Evolutionary conservation across 352 stramenopile species (phyloP).

Genomic region (Phytophthora brassicae): DNA sequence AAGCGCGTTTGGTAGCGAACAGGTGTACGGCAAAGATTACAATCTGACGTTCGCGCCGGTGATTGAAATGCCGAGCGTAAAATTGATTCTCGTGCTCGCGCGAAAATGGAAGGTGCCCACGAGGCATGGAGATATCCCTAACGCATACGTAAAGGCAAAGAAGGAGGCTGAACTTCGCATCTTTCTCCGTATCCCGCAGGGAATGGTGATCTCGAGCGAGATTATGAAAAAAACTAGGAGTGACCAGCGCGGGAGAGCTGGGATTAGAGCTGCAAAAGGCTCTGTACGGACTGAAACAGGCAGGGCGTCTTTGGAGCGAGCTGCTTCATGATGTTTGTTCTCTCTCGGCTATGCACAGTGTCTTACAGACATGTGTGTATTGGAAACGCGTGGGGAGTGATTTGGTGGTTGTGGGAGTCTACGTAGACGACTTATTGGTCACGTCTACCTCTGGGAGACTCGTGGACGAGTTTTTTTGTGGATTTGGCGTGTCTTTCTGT

Average conservation of each 20-base stretch:
- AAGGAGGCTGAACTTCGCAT: constrained; percentile 25
- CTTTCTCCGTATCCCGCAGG: constrained; percentile 19
- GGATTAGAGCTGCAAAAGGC: neutral
- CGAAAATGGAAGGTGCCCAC: constrained; percentile 10
- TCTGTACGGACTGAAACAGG: neutral
- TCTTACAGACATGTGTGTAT: neutral
- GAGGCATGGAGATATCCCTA: constrained; percentile 26
- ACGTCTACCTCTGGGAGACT: neutral
- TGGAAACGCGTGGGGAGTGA: neutral
- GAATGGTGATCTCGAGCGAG: neutral
- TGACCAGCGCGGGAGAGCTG: neutral
- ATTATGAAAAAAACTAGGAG: neutral
- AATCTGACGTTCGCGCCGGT: constrained; percentile 23
- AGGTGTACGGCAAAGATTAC: constrained; percentile 23
- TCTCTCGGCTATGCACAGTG: neutral
- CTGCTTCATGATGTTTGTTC: neutral
- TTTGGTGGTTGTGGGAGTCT: neutral
- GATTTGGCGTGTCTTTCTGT: neutral
- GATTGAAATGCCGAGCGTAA: constrained; percentile 25
- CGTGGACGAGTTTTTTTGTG: neutral
- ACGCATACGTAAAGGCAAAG: constrained; percentile 28
- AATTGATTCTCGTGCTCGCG: constrained; percentile 17
- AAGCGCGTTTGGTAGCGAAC: constrained; percentile 19
- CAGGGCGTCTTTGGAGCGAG: neutral
- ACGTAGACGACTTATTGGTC: neutral